phyloP scores from a whole-genome alignment of 352 stramenopile genomes.

The Phytophthora pistaciae region DNA sequence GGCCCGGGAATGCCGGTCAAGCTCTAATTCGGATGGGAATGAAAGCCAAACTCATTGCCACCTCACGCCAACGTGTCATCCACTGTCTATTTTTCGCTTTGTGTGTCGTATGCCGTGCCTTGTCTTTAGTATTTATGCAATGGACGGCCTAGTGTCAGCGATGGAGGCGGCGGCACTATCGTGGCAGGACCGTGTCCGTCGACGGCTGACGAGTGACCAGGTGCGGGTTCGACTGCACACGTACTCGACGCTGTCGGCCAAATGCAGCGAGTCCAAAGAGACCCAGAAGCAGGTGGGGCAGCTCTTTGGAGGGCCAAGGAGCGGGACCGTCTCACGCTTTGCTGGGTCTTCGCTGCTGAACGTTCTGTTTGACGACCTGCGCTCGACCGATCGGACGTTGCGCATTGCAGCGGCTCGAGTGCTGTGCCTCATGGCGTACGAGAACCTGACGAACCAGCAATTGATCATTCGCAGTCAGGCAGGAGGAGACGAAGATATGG shows the following conservation, averaged over 20 bases:
- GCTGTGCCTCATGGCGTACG: constrained; percentile 60
- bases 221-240: constrained; percentile 39
- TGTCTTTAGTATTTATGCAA: constrained; percentile 4
- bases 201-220: constrained; percentile 36
- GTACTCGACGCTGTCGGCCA: constrained; percentile 39
- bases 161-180: neutral
- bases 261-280: constrained; percentile 51
- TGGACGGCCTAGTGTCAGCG: neutral
- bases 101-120: neutral
- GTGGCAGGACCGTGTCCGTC: constrained; percentile 27
- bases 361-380: constrained; percentile 44
- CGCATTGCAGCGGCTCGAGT: constrained; percentile 54
- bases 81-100: constrained; percentile 24
- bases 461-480: constrained; percentile 20
- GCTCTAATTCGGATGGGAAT: constrained; percentile 30
- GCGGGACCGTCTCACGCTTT: constrained; percentile 3
- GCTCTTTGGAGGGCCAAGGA: constrained; percentile 40
- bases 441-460: constrained; percentile 51
- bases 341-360: constrained; percentile 11
- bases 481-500: constrained; percentile 16
- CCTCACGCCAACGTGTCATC: neutral
- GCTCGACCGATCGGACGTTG: constrained; percentile 48
- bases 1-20: too few relatives aligned
- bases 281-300: constrained; percentile 50
- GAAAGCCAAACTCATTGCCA: constrained; percentile 5